Conservation (phyloP, 2,329 filamentous ascomycete species). For the Bipolaris bicolor region DNA sequence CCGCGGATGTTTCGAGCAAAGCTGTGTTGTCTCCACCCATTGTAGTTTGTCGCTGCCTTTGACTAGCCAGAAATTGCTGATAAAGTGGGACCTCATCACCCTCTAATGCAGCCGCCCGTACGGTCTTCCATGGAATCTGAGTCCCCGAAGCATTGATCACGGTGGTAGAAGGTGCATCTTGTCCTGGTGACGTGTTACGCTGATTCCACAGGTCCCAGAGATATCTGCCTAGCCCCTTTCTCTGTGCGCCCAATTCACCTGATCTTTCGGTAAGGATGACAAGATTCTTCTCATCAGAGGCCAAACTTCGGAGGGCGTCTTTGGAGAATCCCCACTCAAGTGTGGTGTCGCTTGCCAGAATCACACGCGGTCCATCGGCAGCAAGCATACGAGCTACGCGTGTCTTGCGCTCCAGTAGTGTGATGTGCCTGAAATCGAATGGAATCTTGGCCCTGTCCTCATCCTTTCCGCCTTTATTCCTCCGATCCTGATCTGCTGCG, state of each 20-base stretch:
- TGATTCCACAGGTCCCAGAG: slow-evolving; percentile 68
- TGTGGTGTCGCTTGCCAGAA: slow-evolving; percentile 87
- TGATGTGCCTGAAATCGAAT: slow-evolving; percentile 88
- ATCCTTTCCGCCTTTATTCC: slow-evolving; percentile 46
- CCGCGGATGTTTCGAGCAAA: slow-evolving; percentile 71
- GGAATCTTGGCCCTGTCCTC: slow-evolving; percentile 68
- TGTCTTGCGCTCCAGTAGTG: slow-evolving; percentile 79
- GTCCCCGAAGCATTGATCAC: slow-evolving; percentile 69
- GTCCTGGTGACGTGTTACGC: slow-evolving; percentile 27
- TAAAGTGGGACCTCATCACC: slow-evolving; percentile 80
- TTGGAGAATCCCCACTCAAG: slow-evolving; percentile 96
- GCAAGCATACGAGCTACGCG: slow-evolving; percentile 74
- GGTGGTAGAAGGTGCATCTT: slow-evolving; percentile 51
- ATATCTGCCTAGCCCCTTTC: slow-evolving; percentile 66
- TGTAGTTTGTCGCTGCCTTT: slow-evolving; percentile 84
- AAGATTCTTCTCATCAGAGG: slow-evolving; percentile 78
- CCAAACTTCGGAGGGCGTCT: slow-evolving; percentile 75
- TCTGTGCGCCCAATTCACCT: slow-evolving; percentile 46
- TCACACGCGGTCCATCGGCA: slow-evolving; percentile 68
- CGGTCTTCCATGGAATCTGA: slow-evolving; percentile 36
- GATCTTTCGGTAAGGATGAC: slow-evolving; percentile 84
- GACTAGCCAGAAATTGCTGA: slow-evolving; percentile 89
- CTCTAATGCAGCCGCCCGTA: slow-evolving; percentile 68
- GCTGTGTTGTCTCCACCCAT: slow-evolving; percentile 69
- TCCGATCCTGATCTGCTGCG: slow-evolving; percentile 39